Percentiles rank a stretch among this genome's conserved stretches.
Conservation (phyloP, 495 filamentous ascomycete species). For the Friedmanniomyces simplex region DNA sequence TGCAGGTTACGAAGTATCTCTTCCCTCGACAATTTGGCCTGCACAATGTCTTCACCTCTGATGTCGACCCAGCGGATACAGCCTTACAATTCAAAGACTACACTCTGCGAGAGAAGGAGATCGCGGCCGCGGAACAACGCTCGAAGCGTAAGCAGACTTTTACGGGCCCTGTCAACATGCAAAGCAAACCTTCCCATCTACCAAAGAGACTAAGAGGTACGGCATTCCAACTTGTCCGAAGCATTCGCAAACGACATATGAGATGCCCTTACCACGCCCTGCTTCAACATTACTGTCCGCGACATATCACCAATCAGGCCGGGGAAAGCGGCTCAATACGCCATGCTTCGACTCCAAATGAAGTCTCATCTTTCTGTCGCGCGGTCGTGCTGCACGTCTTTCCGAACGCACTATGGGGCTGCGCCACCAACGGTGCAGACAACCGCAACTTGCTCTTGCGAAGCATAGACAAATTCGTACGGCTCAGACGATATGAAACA, state of each 20-base stretch:
- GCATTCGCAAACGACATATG: conserved; percentile 57
- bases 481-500: conserved; percentile 68
- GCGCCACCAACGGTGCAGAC: conserved; percentile 36
- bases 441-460: conserved; percentile 54
- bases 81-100: conserved; percentile 69
- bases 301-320: background rate
- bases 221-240: conserved; percentile 47
- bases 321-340: background rate
- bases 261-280: conserved; percentile 69
- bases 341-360: conserved; percentile 51
- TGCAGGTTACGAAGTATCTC: conserved; percentile 80
- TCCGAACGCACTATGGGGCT: conserved; percentile 66
- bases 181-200: conserved; percentile 24
- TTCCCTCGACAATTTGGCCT: conserved; percentile 86
- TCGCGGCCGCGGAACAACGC: conserved; percentile 32
- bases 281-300: conserved; percentile 71
- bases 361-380: conserved; percentile 81
- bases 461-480: conserved; percentile 66
- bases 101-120: conserved; percentile 73
- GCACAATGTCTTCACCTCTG: conserved; percentile 79
- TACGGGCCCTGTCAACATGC: conserved; percentile 24
- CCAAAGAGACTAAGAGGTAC: conserved; percentile 69
- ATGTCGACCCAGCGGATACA: conserved; percentile 52
- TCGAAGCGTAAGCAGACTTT: background rate
- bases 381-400: conserved; percentile 65